These are phyloP conservation scores for Volutella citrinella DNA, from an alignment of 2,329 filamentous ascomycete species.

Conservation along the genomic window DNA sequence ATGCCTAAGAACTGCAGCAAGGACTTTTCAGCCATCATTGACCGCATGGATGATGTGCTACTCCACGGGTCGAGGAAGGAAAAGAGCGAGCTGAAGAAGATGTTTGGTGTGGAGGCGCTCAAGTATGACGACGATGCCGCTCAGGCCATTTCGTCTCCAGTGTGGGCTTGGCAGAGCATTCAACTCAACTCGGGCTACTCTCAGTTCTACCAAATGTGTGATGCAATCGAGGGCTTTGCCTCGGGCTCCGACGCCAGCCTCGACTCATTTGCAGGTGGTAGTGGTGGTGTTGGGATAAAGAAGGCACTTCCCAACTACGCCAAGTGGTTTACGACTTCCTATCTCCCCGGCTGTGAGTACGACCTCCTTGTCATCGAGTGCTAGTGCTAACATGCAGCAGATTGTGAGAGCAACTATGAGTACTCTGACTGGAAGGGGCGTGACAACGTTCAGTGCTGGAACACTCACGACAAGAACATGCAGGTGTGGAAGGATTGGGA, in stretches of 20 bases:
- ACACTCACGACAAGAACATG: conserved; percentile 49
- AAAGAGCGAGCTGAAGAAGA: conserved; percentile 39
- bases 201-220: conserved; percentile 15
- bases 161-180: conserved; percentile 35
- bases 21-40: conserved; percentile 52
- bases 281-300: conserved; percentile 4
- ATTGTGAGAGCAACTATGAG: conserved; percentile 8
- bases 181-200: conserved; percentile 33
- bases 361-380: background rate
- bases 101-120: conserved; percentile 41
- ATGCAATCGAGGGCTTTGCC: conserved; percentile 1
- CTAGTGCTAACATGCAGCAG: background rate
- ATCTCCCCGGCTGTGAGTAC: conserved; percentile 7
- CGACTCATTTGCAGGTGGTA: no score
- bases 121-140: conserved; percentile 41
- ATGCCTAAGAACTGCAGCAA: conserved; percentile 58
- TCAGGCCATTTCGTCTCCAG: conserved; percentile 3
- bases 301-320: conserved; percentile 7
- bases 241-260: no score
- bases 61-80: conserved; percentile 29
- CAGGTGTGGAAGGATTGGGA: conserved; percentile 48
- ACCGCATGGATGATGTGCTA: conserved; percentile 47
- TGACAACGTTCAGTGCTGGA: conserved; percentile 38
- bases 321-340: conserved; percentile 3
- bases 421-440: conserved; percentile 8